Conservation (phyloP, 2,329 filamentous ascomycete genomes). For the Aspergillus intermedius region DNA sequence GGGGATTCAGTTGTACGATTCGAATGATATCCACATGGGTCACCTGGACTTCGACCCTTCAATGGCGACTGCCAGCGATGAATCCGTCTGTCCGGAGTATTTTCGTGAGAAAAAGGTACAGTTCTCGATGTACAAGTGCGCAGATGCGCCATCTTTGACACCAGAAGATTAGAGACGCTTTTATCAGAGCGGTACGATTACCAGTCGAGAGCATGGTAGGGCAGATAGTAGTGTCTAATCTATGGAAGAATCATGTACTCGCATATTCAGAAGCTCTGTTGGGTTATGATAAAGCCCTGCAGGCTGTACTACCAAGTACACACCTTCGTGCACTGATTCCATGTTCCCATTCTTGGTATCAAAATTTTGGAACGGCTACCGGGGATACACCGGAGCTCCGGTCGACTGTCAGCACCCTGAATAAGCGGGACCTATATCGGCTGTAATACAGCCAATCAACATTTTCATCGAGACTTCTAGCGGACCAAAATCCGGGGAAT, state of each 20-base stretch:
- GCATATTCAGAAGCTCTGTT: too few species aligned
- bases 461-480: neutral
- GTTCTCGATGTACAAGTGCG: neutral
- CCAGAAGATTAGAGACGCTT: neutral
- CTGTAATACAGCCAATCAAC: too few species aligned
- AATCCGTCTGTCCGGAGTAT: neutral
- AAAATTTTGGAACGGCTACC: too few species aligned
- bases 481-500: neutral
- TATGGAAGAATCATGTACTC: too few species aligned
- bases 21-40: neutral
- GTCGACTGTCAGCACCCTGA: neutral
- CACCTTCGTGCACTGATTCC: too few species aligned
- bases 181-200: neutral
- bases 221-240: too few species aligned
- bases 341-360: too few species aligned
- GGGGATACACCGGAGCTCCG: too few species aligned
- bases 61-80: neutral
- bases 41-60: slow-evolving; percentile 1
- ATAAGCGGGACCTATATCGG: neutral
- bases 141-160: neutral
- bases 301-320: too few species aligned
- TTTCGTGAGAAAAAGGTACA: neutral
- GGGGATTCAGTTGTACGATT: neutral
- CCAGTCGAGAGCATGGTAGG: neutral
- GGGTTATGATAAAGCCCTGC: too few species aligned